Evolutionary conservation across 305 asterid genomes (phyloP).

Genomic region (Fraxinus albicans): DNA sequence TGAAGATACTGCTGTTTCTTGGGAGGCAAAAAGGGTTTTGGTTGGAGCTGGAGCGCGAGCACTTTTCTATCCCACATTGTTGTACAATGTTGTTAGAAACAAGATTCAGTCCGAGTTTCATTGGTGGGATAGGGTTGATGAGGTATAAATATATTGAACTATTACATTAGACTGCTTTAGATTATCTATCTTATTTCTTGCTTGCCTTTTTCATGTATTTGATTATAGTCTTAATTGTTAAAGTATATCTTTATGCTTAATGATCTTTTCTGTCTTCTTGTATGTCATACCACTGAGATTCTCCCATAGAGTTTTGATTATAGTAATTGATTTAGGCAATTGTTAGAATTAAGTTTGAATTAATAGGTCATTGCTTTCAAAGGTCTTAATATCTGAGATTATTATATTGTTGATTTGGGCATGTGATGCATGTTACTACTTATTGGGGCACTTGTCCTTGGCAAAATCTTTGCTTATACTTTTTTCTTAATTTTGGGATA

Average conservation of each 20-base stretch:
- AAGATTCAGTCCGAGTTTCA: conserved; percentile 87
- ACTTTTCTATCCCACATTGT: conserved; percentile 89
- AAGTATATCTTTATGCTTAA: background rate
- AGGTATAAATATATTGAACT: conserved; percentile 46
- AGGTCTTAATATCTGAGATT: background rate
- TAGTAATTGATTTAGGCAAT: conserved; percentile 1
- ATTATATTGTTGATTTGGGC: background rate
- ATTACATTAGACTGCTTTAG: background rate
- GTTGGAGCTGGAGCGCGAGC: conserved; percentile 97
- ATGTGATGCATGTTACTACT: too few relatives aligned
- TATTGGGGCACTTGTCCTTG: background rate
- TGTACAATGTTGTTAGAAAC: conserved; percentile 84
- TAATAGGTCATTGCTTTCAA: background rate
- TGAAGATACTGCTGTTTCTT: conserved; percentile 46
- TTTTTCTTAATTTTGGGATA: background rate
- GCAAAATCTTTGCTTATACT: background rate
- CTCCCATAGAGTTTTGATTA: conserved; percentile 5
- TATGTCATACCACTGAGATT: conserved; percentile 8
- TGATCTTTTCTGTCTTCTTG: background rate
- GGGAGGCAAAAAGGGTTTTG: conserved; percentile 69
- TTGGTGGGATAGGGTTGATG: conserved; percentile 96
- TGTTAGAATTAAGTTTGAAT: conserved; percentile 14
- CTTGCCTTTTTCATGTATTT: background rate
- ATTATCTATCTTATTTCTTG: background rate
- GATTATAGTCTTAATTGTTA: conserved; percentile 1